Evolutionary conservation across 306 rosid genomes (phyloP), one percentile per base, ranked within the genome.

Genomic region (Potentilla sterilis): DNA sequence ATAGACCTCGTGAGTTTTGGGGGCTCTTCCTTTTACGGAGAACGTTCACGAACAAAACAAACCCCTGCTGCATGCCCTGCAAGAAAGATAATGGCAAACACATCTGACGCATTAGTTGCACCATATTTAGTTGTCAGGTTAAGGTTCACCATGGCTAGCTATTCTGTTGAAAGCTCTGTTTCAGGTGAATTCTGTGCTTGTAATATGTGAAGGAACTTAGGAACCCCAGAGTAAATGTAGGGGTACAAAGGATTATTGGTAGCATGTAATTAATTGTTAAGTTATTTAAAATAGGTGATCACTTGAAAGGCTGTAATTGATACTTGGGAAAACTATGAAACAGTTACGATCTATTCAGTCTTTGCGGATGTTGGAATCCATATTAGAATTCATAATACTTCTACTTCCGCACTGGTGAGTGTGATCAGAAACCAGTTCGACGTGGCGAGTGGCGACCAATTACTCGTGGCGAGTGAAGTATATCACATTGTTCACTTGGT

Each of bases 1-100:
- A 52, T 40, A 55, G 94, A 87, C 78, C 87, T 84, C 14, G 72
- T 64, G 21, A 52, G 35, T 59, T 7, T 34, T 42, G 43, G 77
- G 34, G 1, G 7, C 51, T 40, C 55, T 38, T 9, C 54, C 3
- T 48, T 75, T 34, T 65, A 42, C 21, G 3, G 1, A 21, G 37
- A 7, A 7, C 74, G 1, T 6, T 4, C 4, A 9, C 58, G 76
- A 68, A 7, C 69, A 42, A 49, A n/a, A 71, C 62, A 71, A 69
- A 72, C 40, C 66, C 28, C 28, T 28, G 28, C 1, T 28, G 28
- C 28, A 28, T 28, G 28, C 28, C 79, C 77, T 51, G 73, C 78
- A 24, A 68, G 8, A 14, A 55, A 61, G 21, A 85, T 16, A 69
- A 76, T 28, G 2, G 81, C 87, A 44, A 78, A 44, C 32, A 74